Conservation (phyloP, 352 stramenopile genomes). For the Phytophthora aleatoria region DNA sequence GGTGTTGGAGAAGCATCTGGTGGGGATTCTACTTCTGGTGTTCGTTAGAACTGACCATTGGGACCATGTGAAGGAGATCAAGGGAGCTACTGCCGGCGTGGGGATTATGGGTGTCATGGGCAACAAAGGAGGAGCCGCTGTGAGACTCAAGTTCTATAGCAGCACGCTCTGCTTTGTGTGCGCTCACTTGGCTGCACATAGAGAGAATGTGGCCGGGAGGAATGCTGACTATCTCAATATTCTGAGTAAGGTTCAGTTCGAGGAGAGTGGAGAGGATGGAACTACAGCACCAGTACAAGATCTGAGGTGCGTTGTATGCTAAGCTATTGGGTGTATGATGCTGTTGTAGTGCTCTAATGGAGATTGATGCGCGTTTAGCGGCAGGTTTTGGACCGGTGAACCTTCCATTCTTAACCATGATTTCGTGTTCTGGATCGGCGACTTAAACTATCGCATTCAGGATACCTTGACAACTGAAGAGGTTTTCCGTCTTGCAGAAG, state of each 20-base stretch:
- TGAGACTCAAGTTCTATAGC: constrained; percentile 97
- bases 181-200: constrained; percentile 97
- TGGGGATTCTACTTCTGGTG: constrained; percentile 97
- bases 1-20: constrained; percentile 93
- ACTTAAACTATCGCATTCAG: constrained; percentile 92
- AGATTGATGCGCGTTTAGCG: constrained; percentile 11
- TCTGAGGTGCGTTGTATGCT: constrained; percentile 26
- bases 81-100: constrained; percentile 92
- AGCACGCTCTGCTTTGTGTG: constrained; percentile 99
- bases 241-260: constrained; percentile 95
- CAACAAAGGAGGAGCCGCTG: constrained; percentile 98
- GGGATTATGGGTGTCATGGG: constrained; percentile 99
- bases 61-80: constrained; percentile 87
- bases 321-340: neutral
- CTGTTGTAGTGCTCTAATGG: constrained; percentile 1
- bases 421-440: constrained; percentile 97
- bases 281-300: constrained; percentile 27
- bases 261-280: constrained; percentile 40
- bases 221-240: constrained; percentile 99
- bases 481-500: constrained; percentile 67
- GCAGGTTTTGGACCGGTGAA: constrained; percentile 55
- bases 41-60: constrained; percentile 90
- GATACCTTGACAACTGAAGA: constrained; percentile 79
- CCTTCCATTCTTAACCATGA: constrained; percentile 96
- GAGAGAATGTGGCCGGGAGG: constrained; percentile 96